These are phyloP conservation scores for Alternaria sp. DNA, from an alignment of 2,329 filamentous ascomycete genomes.

Conservation along the genomic window DNA sequence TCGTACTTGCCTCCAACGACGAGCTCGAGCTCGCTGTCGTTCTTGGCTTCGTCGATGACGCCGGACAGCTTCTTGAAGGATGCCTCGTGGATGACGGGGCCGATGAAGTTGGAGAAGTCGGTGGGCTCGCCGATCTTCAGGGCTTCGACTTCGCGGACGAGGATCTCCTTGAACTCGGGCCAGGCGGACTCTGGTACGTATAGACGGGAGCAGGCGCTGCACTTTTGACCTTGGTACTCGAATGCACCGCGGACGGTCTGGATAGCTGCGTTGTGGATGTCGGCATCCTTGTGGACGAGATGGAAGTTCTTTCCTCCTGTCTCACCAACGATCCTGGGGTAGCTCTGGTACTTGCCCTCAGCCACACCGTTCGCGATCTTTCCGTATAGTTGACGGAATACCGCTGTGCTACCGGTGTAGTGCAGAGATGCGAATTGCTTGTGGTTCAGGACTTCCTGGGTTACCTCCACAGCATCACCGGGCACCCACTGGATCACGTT, in stretches of 20 bases:
- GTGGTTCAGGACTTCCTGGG: conserved; percentile 76
- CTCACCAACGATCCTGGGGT: conserved; percentile 88
- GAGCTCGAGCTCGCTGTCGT: conserved; percentile 73
- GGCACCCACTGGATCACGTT: conserved; percentile 94
- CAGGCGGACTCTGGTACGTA: conserved; percentile 80
- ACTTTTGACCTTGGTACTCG: conserved; percentile 92
- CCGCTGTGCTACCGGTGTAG: conserved; percentile 90
- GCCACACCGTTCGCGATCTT: conserved; percentile 83
- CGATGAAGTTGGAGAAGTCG: conserved; percentile 79
- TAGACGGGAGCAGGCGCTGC: conserved; percentile 79
- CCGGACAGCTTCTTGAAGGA: conserved; percentile 81
- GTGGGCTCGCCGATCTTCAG: conserved; percentile 75
- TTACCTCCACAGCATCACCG: conserved; percentile 84
- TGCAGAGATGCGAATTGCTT: conserved; percentile 87
- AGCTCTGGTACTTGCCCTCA: conserved; percentile 80
- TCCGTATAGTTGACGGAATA: conserved; percentile 88
- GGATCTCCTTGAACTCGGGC: conserved; percentile 70
- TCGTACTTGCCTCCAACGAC: conserved; percentile 80
- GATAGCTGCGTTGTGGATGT: conserved; percentile 77
- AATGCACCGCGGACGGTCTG: conserved; percentile 88
- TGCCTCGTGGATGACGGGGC: conserved; percentile 81
- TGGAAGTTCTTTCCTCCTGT: conserved; percentile 96
- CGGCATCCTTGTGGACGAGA: conserved; percentile 76
- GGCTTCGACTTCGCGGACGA: conserved; percentile 71
- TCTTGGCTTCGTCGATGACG: conserved; percentile 81